These are phyloP conservation scores for Sinapis alba DNA, from an alignment of 441 rosid genomes.

Conservation along the genomic window DNA sequence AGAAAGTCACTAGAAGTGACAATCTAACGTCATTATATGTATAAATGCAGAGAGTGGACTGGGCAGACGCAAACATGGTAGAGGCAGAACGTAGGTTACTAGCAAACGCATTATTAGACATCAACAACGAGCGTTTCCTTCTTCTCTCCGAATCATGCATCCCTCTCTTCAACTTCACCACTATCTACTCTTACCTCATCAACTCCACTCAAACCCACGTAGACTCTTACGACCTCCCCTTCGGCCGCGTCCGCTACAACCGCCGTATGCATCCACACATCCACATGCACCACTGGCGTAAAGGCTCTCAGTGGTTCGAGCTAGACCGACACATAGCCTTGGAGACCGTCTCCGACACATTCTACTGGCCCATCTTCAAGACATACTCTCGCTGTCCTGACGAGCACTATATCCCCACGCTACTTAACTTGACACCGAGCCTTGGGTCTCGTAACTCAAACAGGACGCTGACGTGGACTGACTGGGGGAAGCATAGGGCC, in stretches of 20 bases:
- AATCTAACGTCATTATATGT: background rate
- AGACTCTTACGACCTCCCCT: conserved; percentile 58
- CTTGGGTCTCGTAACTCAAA: conserved; percentile 68
- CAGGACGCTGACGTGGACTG: conserved; percentile 82
- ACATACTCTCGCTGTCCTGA: conserved; percentile 58
- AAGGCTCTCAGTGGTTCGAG: conserved; percentile 93
- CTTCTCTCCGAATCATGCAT: conserved; percentile 90
- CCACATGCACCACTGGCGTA: conserved; percentile 62
- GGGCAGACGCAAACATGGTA: conserved; percentile 84
- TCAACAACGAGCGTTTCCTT: conserved; percentile 76
- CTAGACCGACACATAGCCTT: conserved; percentile 66
- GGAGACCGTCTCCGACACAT: conserved; percentile 62
- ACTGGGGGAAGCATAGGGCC: conserved; percentile 71
- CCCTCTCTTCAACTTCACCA: conserved; percentile 86
- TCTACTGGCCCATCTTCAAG: conserved; percentile 57
- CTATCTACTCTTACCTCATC: conserved; percentile 66
- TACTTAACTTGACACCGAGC: conserved; percentile 44
- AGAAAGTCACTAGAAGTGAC: background rate
- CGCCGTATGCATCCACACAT: conserved; percentile 56
- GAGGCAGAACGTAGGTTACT: conserved; percentile 90
- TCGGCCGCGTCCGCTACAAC: conserved; percentile 60
- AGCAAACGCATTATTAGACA: conserved; percentile 84
- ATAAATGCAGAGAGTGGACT: conserved; percentile 65
- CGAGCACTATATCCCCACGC: conserved; percentile 86
- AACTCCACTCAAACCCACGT: conserved; percentile 57